These are phyloP conservation scores for Dryas drummondii DNA, from an alignment of 306 rosid genomes.

Conservation along the genomic window DNA sequence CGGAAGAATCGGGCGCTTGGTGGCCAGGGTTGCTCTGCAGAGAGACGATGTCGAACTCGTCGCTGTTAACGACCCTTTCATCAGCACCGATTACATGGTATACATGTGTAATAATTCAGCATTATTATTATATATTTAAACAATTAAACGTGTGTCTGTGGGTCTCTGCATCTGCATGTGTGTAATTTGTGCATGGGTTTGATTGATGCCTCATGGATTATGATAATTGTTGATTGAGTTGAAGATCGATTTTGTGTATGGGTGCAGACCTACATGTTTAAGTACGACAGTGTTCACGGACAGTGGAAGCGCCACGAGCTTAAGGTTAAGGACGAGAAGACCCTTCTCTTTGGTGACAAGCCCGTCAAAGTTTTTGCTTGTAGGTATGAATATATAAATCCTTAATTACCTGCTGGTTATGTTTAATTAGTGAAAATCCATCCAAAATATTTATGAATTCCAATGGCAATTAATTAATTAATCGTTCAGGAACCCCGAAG, in stretches of 20 bases:
- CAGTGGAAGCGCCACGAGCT: conserved; percentile 15
- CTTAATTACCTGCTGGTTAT: too few relatives aligned
- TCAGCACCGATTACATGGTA: conserved; percentile 59
- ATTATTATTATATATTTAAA: neutral
- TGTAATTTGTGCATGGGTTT: too few relatives aligned
- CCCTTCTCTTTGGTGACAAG: conserved; percentile 10
- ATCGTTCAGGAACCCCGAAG: conserved; percentile 38
- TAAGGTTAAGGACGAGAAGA: neutral
- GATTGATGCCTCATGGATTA: too few relatives aligned
- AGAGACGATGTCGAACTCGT: conserved; percentile 69
- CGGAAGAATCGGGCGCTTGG: conserved; percentile 65
- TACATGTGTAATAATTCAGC: neutral
- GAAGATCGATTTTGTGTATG: too few relatives aligned
- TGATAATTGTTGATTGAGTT: too few relatives aligned
- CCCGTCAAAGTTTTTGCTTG: neutral
- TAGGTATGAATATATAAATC: neutral
- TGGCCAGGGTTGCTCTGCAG: conserved; percentile 63
- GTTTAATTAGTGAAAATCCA: too few relatives aligned
- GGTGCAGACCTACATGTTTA: conserved; percentile 54
- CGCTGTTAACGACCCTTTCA: conserved; percentile 63
- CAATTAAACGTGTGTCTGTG: too few relatives aligned
- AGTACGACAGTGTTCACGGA: conserved; percentile 49
- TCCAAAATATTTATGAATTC: too few relatives aligned
- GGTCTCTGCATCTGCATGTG: too few relatives aligned
- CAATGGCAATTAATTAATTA: too few relatives aligned